Percentiles rank a stretch among this genome's conserved stretches.
Evolutionary conservation across 805 yeast genomes (phyloP).

Genomic region (Priceomyces haplophilus): DNA sequence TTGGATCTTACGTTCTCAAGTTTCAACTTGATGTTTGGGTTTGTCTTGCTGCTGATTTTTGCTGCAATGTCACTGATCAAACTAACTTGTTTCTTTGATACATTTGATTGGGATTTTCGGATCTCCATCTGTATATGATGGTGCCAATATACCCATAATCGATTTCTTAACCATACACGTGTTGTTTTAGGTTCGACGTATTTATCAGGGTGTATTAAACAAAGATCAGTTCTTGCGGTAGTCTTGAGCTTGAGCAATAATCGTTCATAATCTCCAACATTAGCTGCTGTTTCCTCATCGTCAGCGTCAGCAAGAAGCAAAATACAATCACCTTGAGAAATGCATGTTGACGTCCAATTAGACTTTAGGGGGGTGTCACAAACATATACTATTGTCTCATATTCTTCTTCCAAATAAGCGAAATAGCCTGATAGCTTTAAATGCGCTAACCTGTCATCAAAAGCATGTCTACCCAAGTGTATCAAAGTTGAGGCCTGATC

Average conservation of each 20-base stretch:
- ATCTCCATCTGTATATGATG: conserved; percentile 81
- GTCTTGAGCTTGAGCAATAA: conserved; percentile 71
- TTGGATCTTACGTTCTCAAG: conserved; percentile 32
- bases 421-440: conserved; percentile 85
- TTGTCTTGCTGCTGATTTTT: conserved; percentile 29
- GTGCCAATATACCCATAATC: conserved; percentile 90
- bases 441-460: conserved; percentile 75
- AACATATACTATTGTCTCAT: conserved; percentile 83
- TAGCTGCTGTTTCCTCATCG: conserved; percentile 52
- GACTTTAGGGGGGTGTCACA: conserved; percentile 83
- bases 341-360: conserved; percentile 88
- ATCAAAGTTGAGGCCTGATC: conserved; percentile 77
- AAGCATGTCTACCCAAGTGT: conserved; percentile 88
- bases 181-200: conserved; percentile 84
- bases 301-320: conserved; percentile 81
- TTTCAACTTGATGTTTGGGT: conserved; percentile 30
- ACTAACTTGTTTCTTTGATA: conserved; percentile 17
- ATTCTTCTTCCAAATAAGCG: conserved; percentile 85
- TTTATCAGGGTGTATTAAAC: conserved; percentile 79
- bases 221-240: conserved; percentile 82
- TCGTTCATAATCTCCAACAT: conserved; percentile 82
- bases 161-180: conserved; percentile 73
- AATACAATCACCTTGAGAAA: conserved; percentile 94
- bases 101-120: conserved; percentile 17
- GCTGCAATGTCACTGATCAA: conserved; percentile 36